Evolutionary conservation across 2,329 filamentous ascomycete genomes (phyloP).

Genomic region (Zymoseptoria pseudotritici): DNA sequence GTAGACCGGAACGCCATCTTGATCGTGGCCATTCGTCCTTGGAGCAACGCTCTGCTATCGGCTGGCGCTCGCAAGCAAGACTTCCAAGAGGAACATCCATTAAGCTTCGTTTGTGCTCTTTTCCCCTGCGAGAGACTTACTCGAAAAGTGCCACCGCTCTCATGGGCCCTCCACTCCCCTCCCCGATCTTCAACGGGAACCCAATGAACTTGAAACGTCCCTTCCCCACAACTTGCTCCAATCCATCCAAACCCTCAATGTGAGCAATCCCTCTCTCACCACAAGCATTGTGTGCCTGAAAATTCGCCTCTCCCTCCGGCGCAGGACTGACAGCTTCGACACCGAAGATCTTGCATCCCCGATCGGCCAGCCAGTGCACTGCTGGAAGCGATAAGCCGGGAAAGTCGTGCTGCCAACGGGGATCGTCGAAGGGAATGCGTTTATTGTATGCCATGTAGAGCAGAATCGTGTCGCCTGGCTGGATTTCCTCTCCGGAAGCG

Average conservation of each 20-base stretch:
- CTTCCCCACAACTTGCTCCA: conserved; percentile 20
- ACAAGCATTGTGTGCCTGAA: conserved; percentile 23
- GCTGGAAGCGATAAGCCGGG: conserved; percentile 20
- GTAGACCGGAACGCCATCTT: too few species aligned
- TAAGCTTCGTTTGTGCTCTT: too few species aligned
- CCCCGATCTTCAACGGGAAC: conserved; percentile 22
- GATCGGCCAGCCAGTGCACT: conserved; percentile 23
- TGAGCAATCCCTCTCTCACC: conserved; percentile 22
- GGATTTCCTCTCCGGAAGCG: conserved; percentile 19
- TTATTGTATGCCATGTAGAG: conserved; percentile 24
- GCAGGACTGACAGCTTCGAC: conserved; percentile 23
- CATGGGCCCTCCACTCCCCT: conserved; percentile 24
- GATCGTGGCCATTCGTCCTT: too few species aligned
- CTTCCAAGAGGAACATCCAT: too few species aligned
- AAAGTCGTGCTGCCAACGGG: conserved; percentile 25
- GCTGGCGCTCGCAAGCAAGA: too few species aligned
- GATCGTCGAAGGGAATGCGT: conserved; percentile 18
- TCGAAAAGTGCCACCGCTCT: conserved; percentile 21
- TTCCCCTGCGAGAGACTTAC: too few species aligned
- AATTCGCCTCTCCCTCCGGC: conserved; percentile 23
- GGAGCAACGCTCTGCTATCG: too few species aligned
- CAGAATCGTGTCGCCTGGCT: conserved; percentile 19
- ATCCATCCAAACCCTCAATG: conserved; percentile 22
- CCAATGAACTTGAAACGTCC: conserved; percentile 21
- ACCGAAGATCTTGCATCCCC: conserved; percentile 24